Evolutionary conservation across 495 filamentous ascomycete genomes (phyloP), one percentile per base, ranked within the genome.

Genomic region (Annulohypoxylon stygium): DNA sequence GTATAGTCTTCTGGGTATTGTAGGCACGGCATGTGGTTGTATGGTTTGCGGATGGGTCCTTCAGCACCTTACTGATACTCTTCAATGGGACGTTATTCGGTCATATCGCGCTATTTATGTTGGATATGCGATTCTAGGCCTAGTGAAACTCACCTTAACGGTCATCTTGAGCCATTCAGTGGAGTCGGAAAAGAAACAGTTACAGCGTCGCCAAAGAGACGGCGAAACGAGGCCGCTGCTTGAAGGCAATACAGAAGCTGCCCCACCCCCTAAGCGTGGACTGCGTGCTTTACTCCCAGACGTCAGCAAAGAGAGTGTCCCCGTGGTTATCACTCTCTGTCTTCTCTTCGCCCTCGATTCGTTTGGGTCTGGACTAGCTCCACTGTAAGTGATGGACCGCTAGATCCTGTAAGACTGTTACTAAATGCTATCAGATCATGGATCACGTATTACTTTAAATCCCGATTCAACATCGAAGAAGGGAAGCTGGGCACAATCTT

Each of bases 371-470:
- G 92, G 93, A 39, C 87, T 97, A 79, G 90, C 89, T 37, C 86
- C 88, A 34, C 81, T 91, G 75, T 76, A 71, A 71, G 75, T 41
- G 16, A 45, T 23, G 9, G 0, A n/a, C 25, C 25, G 10, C 30
- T 11, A 7, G 10, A 23, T 18, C 10, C 26, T 20, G 12, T 41
- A 16, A 39, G 39, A 10, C 34, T 58, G 0, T 12, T 6, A 50
- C 63, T 68, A 64, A 73, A 67, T 30, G 11, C 11, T 14, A 18
- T 33, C 23, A 76, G 75, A 65, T 89, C 91, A 0, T 90, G 89
- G 88, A 89, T 91, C 61, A 91, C 88, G 20, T 94, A 92, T 80
- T 97, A 90, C 84, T 90, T 97, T 81, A 87, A 89, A 55, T 84
- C 84, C 41, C 95, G 93, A 76, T 95, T 97, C 79, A 75, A 83